These are phyloP conservation scores for Fusarium sp. DNA, from an alignment of 2,329 filamentous ascomycete species.

Conservation along the genomic window DNA sequence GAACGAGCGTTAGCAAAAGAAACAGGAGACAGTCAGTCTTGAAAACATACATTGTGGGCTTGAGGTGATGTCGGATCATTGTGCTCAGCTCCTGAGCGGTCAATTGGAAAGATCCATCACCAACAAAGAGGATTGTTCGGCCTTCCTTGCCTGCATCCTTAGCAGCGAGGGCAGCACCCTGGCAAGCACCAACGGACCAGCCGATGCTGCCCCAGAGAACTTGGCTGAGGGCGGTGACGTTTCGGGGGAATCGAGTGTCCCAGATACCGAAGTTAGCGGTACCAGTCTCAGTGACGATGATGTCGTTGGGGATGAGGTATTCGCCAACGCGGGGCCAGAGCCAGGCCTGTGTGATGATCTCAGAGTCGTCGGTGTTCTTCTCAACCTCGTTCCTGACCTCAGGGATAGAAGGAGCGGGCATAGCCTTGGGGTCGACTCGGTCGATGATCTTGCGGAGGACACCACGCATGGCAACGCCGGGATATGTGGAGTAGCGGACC, in stretches of 20 bases:
- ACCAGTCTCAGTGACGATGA: conserved; percentile 87
- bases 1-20: conserved; percentile 30
- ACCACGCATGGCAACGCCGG: conserved; percentile 78
- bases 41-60: conserved; percentile 76
- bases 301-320: conserved; percentile 76
- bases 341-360: conserved; percentile 72
- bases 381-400: conserved; percentile 61
- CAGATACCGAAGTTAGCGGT: conserved; percentile 90
- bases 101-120: conserved; percentile 86
- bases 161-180: conserved; percentile 76
- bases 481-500: conserved; percentile 82
- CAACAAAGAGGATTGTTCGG: conserved; percentile 85
- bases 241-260: conserved; percentile 80
- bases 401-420: conserved; percentile 65
- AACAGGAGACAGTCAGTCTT: neutral
- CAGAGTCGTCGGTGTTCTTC: conserved; percentile 51
- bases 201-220: conserved; percentile 76
- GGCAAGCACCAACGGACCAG: conserved; percentile 67
- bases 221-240: conserved; percentile 84
- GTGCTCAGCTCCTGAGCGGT: conserved; percentile 86
- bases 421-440: conserved; percentile 63
- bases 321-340: conserved; percentile 81
- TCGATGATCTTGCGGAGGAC: conserved; percentile 77
- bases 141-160: conserved; percentile 68
- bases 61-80: conserved; percentile 78